These are phyloP conservation scores for Neoboletus subvelutipes DNA, from an alignment of 768 basidiomycete species.

Conservation along the genomic window DNA sequence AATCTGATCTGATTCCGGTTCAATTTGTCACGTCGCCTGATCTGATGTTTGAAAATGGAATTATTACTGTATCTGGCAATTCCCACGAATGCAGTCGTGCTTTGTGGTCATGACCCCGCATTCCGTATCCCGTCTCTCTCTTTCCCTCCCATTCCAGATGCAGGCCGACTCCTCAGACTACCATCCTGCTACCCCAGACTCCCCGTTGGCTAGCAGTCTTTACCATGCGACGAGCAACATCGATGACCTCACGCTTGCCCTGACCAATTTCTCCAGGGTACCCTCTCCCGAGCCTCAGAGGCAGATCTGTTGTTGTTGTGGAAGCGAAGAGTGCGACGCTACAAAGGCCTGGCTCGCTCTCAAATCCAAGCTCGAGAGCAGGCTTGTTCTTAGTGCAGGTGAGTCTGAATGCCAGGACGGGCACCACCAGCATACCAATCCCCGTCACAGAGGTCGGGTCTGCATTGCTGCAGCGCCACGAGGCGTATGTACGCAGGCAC, in stretches of 20 bases:
- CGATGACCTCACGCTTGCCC: slow-evolving; percentile 74
- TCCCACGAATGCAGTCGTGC: slow-evolving; percentile 15
- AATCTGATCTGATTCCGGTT: background rate
- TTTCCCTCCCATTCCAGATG: slow-evolving; percentile 20
- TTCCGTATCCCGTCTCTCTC: background rate
- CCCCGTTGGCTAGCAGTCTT: slow-evolving; percentile 50
- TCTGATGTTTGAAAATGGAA: background rate
- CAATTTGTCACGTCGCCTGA: background rate
- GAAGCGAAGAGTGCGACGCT: slow-evolving; percentile 62
- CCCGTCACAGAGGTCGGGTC: slow-evolving; percentile 75
- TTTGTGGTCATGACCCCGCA: background rate
- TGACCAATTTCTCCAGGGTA: slow-evolving; percentile 69
- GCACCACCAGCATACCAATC: slow-evolving; percentile 2
- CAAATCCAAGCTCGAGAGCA: slow-evolving; percentile 70
- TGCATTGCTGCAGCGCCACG: slow-evolving; percentile 81
- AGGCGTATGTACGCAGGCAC: slow-evolving; percentile 76
- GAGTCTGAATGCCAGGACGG: slow-evolving; percentile 30
- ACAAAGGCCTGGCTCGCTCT: slow-evolving; percentile 59
- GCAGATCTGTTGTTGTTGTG: slow-evolving; percentile 62
- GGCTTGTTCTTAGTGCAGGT: slow-evolving; percentile 87
- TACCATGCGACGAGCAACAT: slow-evolving; percentile 60
- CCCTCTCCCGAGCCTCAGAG: slow-evolving; percentile 69
- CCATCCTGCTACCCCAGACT: slow-evolving; percentile 48
- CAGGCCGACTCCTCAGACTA: slow-evolving; percentile 23
- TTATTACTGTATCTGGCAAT: slow-evolving; percentile 15